Conservation (phyloP, 2,329 filamentous ascomycete genomes). For the Bipolaris gigantea region DNA sequence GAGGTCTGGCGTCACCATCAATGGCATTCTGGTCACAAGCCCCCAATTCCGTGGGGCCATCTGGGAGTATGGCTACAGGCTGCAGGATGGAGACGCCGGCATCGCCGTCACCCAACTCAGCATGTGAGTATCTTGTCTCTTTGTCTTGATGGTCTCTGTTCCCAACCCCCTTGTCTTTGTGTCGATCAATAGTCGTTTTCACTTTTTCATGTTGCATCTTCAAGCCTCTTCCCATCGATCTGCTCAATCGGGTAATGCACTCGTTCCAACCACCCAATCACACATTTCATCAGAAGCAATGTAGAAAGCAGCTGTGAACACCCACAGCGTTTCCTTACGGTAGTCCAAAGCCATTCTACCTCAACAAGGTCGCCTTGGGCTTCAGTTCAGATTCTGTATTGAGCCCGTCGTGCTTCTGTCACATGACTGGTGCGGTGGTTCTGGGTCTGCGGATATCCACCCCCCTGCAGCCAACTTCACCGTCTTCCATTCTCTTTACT, state of each 20-base stretch:
- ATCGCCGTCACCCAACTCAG: constrained; percentile 78
- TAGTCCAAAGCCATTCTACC: background rate
- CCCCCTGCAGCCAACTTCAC: background rate
- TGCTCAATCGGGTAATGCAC: constrained; percentile 15
- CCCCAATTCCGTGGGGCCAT: constrained; percentile 86
- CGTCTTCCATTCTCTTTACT: background rate
- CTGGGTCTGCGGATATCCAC: background rate
- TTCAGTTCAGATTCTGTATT: background rate
- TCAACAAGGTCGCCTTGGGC: background rate
- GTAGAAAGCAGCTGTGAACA: background rate
- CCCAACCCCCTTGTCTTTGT: background rate
- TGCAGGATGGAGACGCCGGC: constrained; percentile 71
- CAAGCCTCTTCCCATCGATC: constrained; percentile 3
- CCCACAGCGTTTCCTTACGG: background rate
- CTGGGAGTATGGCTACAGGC: constrained; percentile 83
- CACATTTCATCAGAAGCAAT: background rate
- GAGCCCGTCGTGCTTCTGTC: background rate
- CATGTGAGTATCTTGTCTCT: constrained; percentile 60
- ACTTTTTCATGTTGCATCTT: constrained; percentile 1
- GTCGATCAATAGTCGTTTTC: background rate
- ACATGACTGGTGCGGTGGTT: background rate
- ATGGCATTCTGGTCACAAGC: constrained; percentile 81
- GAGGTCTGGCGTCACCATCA: constrained; percentile 62
- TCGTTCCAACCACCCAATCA: constrained; percentile 3
- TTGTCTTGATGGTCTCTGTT: background rate